Conservation (phyloP, 139 green algal genomes). For the Dunaliella primolecta region DNA sequence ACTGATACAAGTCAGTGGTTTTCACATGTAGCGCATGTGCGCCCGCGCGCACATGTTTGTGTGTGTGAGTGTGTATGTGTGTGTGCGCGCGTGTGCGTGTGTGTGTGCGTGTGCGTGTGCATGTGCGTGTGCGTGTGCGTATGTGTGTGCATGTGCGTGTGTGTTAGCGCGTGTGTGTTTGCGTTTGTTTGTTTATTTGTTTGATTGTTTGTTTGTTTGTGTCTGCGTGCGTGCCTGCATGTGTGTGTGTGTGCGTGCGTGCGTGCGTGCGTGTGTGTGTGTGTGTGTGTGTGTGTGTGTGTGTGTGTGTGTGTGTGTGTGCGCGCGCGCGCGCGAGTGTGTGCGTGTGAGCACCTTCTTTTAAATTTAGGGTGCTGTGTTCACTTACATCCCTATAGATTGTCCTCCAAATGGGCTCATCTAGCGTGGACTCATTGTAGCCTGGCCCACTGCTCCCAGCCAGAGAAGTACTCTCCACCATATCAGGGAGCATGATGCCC, state of each 20-base stretch:
- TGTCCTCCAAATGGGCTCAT: constrained; percentile 86
- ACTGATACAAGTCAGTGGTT: no score
- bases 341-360: neutral
- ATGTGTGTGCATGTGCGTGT: neutral
- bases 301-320: neutral
- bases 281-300: neutral
- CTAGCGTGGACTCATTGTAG: constrained; percentile 77
- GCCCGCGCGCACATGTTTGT: neutral
- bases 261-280: no score
- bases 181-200: neutral
- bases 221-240: neutral
- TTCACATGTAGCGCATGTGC: no score
- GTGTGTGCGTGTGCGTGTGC: neutral
- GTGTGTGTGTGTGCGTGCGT: neutral
- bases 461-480: neutral
- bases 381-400: constrained; percentile 72
- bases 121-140: neutral
- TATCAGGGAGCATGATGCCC: neutral
- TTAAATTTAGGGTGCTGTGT: neutral
- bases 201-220: neutral
- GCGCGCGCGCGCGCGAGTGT: neutral
- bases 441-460: neutral
- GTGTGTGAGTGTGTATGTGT: neutral
- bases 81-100: neutral
- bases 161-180: neutral